Base-by-base conservation (phyloP, 2,329 filamentous ascomycete genomes). In the Aspergillus latus region DNA sequence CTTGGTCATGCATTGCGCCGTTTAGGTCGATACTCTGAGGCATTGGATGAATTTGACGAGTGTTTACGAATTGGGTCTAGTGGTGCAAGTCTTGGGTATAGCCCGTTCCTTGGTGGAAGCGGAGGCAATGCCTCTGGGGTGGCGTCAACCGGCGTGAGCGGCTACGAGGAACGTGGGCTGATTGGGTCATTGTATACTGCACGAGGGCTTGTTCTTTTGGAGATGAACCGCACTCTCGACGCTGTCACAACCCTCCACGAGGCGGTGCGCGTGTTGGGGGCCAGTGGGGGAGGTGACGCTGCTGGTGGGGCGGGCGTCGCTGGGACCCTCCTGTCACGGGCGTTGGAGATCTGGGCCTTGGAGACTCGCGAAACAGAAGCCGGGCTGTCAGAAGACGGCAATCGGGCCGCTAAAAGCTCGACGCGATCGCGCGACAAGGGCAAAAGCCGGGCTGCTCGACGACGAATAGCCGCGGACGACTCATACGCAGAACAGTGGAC, bases 1-100 rank as follows among this genome's bases (percentile, higher is more conserved):
- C 82, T 99, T 13, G 94, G 87, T 0, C 94, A 99, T 69, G 89
- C 93, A 0, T 88, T 92, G 60, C 85, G 94, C 52, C 86, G 91
- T 15, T 76, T 88, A 54, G 82, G 86, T 1, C 80, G 84, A 55
- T 86, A 87, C 62, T 81, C 87, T 30, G 84, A 89, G 52, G 88
- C 93, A 0, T 80, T 97, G 9, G 81, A 80, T 1, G 84, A 93
- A 68, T 97, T 97, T 66, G 89, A 97, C 61, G 88, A 92, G 66
- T 94, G 96, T 32, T 81, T 97, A 29, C 82, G 93, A 10, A 84
- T 90, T 46, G 90, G 91, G 6, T 74, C 79, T 28, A 88, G 88
- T 43, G 92, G 92, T 62, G 89, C 94, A 61, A 82, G 89, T 1
- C 82, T 85, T 29, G 84, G 94, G 2, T 94, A 96, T 68, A 84